Evolutionary conservation across 2,329 filamentous ascomycete genomes (phyloP), one percentile per base, ranked within the genome.

Genomic region (Xylaria sp.): DNA sequence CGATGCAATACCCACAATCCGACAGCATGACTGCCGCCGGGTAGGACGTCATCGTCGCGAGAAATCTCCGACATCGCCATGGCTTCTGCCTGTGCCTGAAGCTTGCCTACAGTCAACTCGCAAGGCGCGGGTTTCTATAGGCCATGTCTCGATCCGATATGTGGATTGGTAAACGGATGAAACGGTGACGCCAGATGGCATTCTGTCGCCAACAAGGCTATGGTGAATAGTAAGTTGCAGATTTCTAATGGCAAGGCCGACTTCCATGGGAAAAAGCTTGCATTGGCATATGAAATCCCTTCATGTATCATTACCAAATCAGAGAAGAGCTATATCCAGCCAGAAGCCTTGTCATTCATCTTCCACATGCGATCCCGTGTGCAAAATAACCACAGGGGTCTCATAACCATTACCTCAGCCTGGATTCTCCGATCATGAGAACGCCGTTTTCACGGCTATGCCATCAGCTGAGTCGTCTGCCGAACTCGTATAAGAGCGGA

Each of bases 1-100:
- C 58, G 60, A 56, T 61, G 58, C 48, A 48, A 45, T 29, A 24
- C 43, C 51, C 45, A 49, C 42, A 55, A 38, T 26, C 42, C 53
- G 22, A 39, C 19, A 24, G 46, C 20, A 39, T 13, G 46, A 38
- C 20, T 24, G 38, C 22, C 18, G 46, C 20, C 38, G 16, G n/a
- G n/a, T 22, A n/a, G 13, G 22, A 21, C 46, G 16, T 19, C 26
- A 18, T 19, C 19, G 13, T 11, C 46, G 38, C 34, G 46, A 24
- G 19, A 48, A 48, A 41, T 48, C 24, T 40, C 44, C 46, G 42
- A 48, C 17, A 34, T 34, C 37, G 48, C 38, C 34, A 26, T 13
- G 24, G 19, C n/a, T 34, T 22, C n/a, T 22, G 29, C 34, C 34
- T 20, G 39, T 22, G 29, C 34, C 34, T 20, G 39, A 34, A 49